Percentiles rank a stretch among this genome's conserved stretches.
These are phyloP conservation scores for Saccharum officinarum DNA, from an alignment of 176 grass and related monocot genomes.

Conservation along the genomic window DNA sequence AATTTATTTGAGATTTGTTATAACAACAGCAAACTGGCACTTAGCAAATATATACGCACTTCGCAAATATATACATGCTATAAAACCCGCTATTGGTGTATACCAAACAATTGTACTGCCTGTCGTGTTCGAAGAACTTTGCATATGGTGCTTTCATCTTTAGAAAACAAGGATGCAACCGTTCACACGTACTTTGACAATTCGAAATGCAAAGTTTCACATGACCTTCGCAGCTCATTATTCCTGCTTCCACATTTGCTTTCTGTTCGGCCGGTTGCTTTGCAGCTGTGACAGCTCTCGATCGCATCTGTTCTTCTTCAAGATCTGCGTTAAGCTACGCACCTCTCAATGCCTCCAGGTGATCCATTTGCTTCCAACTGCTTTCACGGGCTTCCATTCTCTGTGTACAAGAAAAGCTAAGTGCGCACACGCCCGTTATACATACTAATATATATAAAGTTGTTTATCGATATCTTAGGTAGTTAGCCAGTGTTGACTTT, in stretches of 20 bases:
- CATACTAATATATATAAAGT: background rate
- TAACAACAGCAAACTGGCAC: no score
- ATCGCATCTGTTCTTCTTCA: background rate
- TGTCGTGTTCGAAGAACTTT: background rate
- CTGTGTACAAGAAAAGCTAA: background rate
- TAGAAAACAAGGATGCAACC: slow-evolving; percentile 29
- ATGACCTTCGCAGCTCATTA: slow-evolving; percentile 25
- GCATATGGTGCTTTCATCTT: slow-evolving; percentile 30
- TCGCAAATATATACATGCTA: background rate
- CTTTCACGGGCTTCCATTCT: background rate
- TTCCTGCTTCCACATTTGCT: slow-evolving; percentile 21
- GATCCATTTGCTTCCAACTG: background rate
- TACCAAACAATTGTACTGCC: background rate
- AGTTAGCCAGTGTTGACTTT: background rate
- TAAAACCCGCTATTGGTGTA: background rate
- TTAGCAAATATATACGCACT: background rate
- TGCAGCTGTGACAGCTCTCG: slow-evolving; percentile 10
- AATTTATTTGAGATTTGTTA: background rate
- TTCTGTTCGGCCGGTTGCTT: background rate
- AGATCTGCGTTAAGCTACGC: background rate
- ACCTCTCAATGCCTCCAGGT: background rate
- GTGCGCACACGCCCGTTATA: background rate
- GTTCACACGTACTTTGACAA: slow-evolving; percentile 37
- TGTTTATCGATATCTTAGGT: background rate
- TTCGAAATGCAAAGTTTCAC: slow-evolving; percentile 9